Evolutionary conservation across 2,329 filamentous ascomycete species (phyloP).

Genomic region (Exophiala spinifera): DNA sequence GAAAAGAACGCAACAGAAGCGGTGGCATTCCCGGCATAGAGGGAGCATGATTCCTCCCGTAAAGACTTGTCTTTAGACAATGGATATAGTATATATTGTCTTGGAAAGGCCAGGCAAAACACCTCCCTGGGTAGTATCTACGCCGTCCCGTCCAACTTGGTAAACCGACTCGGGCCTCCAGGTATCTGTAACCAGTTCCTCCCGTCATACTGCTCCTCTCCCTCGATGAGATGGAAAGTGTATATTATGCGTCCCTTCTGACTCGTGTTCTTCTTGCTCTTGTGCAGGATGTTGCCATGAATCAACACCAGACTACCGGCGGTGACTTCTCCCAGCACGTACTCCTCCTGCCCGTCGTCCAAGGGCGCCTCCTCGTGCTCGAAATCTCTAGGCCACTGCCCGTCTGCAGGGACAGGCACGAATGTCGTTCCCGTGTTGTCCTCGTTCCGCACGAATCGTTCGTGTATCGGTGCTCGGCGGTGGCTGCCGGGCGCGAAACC

Average conservation of each 20-base stretch:
- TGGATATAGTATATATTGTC: no score
- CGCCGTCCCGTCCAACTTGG: constrained; percentile 49
- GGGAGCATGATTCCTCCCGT: no score
- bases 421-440: constrained; percentile 63
- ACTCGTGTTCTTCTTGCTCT: constrained; percentile 90
- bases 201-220: constrained; percentile 72
- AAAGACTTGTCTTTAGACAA: no score
- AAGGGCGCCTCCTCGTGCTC: constrained; percentile 39
- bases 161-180: constrained; percentile 72
- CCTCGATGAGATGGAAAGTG: constrained; percentile 96
- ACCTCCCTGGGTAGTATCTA: constrained; percentile 3
- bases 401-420: constrained; percentile 53
- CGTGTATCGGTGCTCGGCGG: constrained; percentile 64
- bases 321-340: constrained; percentile 81
- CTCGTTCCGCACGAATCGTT: constrained; percentile 69
- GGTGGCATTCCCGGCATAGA: no score
- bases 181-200: constrained; percentile 93
- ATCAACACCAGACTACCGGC: constrained; percentile 89
- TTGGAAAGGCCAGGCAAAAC: no score
- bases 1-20: no score
- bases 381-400: constrained; percentile 60
- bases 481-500: constrained; percentile 84
- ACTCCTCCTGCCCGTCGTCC: constrained; percentile 50
- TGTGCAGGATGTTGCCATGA: constrained; percentile 92
- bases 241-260: constrained; percentile 88